Percentiles rank a stretch among this genome's conserved stretches.
Evolutionary conservation across 2,329 filamentous ascomycete genomes (phyloP).

Genomic region (Pseudodiploospora longispora): DNA sequence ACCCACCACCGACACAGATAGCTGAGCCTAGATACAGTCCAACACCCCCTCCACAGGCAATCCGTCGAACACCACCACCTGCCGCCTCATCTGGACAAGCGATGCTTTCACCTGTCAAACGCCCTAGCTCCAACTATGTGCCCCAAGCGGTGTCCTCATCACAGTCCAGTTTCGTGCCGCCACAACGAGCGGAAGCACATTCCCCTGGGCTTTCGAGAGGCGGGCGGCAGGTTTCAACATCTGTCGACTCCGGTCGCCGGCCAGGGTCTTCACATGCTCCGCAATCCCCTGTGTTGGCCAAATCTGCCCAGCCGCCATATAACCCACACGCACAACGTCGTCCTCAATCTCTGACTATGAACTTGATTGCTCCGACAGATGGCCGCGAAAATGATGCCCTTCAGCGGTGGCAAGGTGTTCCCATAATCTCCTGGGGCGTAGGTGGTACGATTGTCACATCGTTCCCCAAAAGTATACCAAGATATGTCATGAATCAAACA

Average conservation of each 20-base stretch:
- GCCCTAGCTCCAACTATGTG: constrained; percentile 41
- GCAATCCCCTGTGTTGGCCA: constrained; percentile 25
- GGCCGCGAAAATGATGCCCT: constrained; percentile 67
- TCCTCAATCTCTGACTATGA: constrained; percentile 46
- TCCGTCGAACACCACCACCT: constrained; percentile 44
- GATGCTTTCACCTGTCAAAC: constrained; percentile 49
- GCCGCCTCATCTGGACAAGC: constrained; percentile 31
- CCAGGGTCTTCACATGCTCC: constrained; percentile 45
- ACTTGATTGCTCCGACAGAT: constrained; percentile 55
- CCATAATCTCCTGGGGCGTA: constrained; percentile 81
- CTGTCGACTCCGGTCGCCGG: constrained; percentile 39
- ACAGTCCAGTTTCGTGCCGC: constrained; percentile 41
- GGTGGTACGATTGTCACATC: constrained; percentile 75
- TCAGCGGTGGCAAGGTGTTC: constrained; percentile 83
- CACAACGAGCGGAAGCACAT: constrained; percentile 53
- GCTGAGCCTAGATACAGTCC: constrained; percentile 32
- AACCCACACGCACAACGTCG: constrained; percentile 34
- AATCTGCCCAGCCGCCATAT: constrained; percentile 16
- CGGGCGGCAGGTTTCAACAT: constrained; percentile 22
- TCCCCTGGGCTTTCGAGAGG: constrained; percentile 46
- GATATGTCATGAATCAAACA: constrained; percentile 68
- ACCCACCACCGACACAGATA: constrained; percentile 16
- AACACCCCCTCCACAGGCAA: constrained; percentile 19
- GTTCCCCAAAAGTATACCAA: constrained; percentile 82
- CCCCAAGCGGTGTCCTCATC: constrained; percentile 29